phyloP scores from a whole-genome alignment of 768 basidiomycete genomes.

The Pisolithus albus region DNA sequence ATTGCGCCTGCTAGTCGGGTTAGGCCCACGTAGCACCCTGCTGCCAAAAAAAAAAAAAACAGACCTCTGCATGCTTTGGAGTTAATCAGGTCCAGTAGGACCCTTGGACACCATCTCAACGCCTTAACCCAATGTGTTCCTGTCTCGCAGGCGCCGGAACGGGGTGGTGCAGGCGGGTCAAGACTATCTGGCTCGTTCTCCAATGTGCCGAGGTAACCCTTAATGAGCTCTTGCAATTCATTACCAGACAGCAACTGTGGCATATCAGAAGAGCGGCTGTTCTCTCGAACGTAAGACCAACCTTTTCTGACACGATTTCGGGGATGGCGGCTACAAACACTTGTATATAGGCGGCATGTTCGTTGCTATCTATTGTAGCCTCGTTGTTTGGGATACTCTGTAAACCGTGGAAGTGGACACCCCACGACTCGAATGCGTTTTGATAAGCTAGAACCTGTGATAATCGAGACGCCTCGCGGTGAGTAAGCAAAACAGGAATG shows the following conservation, averaged over 20 bases:
- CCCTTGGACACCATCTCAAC: constrained; percentile 76
- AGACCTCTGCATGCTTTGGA: constrained; percentile 93
- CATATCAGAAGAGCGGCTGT: constrained; percentile 6
- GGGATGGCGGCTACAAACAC: constrained; percentile 59
- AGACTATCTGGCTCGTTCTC: constrained; percentile 33
- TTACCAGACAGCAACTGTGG: constrained; percentile 54
- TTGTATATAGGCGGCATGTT: constrained; percentile 49
- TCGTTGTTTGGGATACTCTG: constrained; percentile 17
- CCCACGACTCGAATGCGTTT: constrained; percentile 59
- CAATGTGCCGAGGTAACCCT: constrained; percentile 59
- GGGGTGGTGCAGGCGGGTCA: constrained; percentile 12
- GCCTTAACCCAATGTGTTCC: constrained; percentile 56
- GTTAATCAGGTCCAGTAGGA: constrained; percentile 78
- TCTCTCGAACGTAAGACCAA: constrained; percentile 17
- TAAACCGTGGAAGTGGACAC: constrained; percentile 48
- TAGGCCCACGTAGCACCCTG: background rate
- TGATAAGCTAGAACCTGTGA: constrained; percentile 34
- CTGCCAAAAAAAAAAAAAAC: constrained; percentile 21
- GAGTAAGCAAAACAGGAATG: constrained; percentile 57
- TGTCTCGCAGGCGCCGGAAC: constrained; percentile 7
- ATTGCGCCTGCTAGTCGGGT: constrained; percentile 63
- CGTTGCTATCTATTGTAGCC: constrained; percentile 12
- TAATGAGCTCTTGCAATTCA: constrained; percentile 72
- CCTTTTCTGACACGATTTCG: constrained; percentile 64
- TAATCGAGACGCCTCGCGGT: constrained; percentile 52